Conservation (phyloP, 2,329 filamentous ascomycete genomes). For the Septoria linicola region DNA sequence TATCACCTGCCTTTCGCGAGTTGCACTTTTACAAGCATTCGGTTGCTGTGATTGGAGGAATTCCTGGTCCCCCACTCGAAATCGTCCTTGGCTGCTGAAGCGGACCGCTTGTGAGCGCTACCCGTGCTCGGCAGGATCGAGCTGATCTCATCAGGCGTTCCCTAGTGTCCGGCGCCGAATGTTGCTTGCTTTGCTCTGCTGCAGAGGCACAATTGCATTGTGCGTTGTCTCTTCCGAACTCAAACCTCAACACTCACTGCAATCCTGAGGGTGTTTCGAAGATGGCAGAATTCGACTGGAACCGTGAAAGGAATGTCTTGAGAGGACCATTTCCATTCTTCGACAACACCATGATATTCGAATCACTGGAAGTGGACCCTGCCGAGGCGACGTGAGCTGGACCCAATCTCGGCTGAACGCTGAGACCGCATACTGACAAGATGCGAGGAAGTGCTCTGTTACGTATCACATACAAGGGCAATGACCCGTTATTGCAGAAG, state of each 20-base stretch:
- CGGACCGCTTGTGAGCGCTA: background rate
- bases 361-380: slow-evolving; percentile 2
- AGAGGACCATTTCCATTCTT: slow-evolving; percentile 8
- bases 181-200: too few relatives aligned
- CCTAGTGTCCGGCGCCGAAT: slow-evolving; percentile 9
- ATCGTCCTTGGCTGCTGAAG: too few relatives aligned
- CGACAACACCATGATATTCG: slow-evolving; percentile 8
- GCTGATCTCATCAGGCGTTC: background rate
- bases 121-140: background rate
- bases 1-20: background rate
- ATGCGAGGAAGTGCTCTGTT: background rate
- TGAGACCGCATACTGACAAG: background rate
- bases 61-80: too few relatives aligned
- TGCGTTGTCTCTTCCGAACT: background rate
- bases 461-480: slow-evolving; percentile 9
- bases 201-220: background rate
- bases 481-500: slow-evolving; percentile 8
- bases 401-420: background rate
- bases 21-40: too few relatives aligned
- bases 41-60: too few relatives aligned
- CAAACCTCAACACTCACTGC: background rate
- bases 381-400: slow-evolving; percentile 4
- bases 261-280: background rate
- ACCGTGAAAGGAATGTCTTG: slow-evolving; percentile 1
- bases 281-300: slow-evolving; percentile 13